Evolutionary conservation across 1,284 basidiomycete species (phyloP), one percentile per base, ranked within the genome.

Genomic region (Ceratobasidium sp.): DNA sequence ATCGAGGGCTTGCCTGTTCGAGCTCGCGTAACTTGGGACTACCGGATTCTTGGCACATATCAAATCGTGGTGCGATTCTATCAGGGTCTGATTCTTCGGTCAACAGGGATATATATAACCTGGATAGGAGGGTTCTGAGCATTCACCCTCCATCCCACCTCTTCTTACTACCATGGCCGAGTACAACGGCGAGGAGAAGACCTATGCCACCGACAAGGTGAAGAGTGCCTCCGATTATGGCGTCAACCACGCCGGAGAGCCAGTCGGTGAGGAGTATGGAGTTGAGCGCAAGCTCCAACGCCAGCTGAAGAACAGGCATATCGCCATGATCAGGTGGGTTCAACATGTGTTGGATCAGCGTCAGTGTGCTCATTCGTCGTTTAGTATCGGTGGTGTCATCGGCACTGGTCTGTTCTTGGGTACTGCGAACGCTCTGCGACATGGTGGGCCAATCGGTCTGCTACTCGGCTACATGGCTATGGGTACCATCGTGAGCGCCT

Each of bases 301-400:
- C 67, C 67, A 54, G 5, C 50, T 71, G 14, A 71, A 71, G 67
- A n/a, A 36, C 5, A 4, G 48, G 4, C 22, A 51, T 17, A 8
- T 60, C 2, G 14, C 57, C 17, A 60, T 60, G 57, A 60, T 60
- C 41, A n/a, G n/a, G n/a, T n/a, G n/a, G n/a, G n/a, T n/a, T n/a
- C n/a, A n/a, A n/a, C n/a, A n/a, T 45, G 31, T 27, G 33, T 6
- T 63, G 27, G 24, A 24, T 24, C 29, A 41, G 31, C 17, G 79
- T 83, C 73, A 82, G 82, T 77, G 80, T 80, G 72, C 74, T 82
- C 29, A 82, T 82, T 66, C 80, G 2, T 83, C 86, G 83, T 85
- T 88, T 65, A 86, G 86, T 2, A 82, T 87, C 44, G 86, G 86
- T 19, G 85, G 86, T n/a, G 83, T 82, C 29, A 87, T 87, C 77